Percentiles rank a stretch among this genome's conserved stretches.
phyloP scores from a whole-genome alignment of 2,329 filamentous ascomycete genomes.

The Zasmidium angulare region DNA sequence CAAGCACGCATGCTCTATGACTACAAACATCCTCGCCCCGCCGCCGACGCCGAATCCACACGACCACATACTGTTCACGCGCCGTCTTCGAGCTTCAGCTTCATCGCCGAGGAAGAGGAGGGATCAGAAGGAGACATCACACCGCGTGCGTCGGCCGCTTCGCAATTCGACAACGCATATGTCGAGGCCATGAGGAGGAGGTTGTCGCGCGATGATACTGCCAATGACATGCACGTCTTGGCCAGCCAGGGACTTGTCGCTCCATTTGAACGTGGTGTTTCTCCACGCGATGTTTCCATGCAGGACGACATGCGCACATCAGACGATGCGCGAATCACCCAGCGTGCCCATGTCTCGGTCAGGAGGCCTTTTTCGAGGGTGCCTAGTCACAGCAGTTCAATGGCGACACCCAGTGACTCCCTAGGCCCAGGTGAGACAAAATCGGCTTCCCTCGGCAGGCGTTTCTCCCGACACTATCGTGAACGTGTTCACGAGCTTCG shows the following conservation, averaged over 20 bases:
- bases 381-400: neutral
- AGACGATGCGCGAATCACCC: neutral
- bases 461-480: slow-evolving; percentile 16
- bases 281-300: neutral
- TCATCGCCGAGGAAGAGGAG: slow-evolving; percentile 19
- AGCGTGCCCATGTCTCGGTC: neutral
- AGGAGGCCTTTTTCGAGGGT: neutral
- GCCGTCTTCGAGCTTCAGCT: slow-evolving; percentile 15
- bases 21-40: neutral
- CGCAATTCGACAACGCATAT: neutral
- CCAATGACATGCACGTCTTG: slow-evolving; percentile 26
- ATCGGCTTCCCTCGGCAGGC: slow-evolving; percentile 14
- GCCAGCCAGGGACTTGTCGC: neutral
- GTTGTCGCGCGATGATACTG: slow-evolving; percentile 32
- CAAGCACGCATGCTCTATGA: slow-evolving; percentile 1
- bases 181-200: slow-evolving; percentile 1
- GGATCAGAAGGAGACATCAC: slow-evolving; percentile 17
- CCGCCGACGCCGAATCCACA: slow-evolving; percentile 1
- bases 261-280: neutral
- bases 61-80: slow-evolving; percentile 29
- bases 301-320: neutral
- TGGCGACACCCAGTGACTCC: neutral
- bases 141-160: slow-evolving; percentile 17
- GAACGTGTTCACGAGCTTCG: slow-evolving; percentile 17
- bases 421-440: slow-evolving; percentile 2